A percentile compares a stretch with the other conserved stretches of the same genome.
These are phyloP conservation scores for Stylosanthes scabra DNA, from an alignment of 331 rosid species.

Conservation along the genomic window DNA sequence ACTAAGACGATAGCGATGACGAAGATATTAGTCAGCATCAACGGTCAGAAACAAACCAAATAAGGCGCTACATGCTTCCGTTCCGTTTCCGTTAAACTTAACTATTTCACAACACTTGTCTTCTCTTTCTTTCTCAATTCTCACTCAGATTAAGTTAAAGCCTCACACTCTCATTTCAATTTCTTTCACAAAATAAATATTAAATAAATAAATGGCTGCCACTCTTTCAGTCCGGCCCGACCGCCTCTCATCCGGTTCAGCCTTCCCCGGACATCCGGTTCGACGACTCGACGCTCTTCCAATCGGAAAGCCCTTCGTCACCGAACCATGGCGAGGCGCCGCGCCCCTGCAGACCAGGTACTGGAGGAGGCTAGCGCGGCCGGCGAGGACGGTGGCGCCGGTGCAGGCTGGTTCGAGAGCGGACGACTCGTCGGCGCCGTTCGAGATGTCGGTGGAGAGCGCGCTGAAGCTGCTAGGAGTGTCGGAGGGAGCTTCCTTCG, in stretches of 20 bases:
- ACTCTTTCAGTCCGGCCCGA: slow-evolving; percentile 86
- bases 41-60: slow-evolving; percentile 28
- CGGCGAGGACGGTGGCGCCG: slow-evolving; percentile 45
- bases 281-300: slow-evolving; percentile 36
- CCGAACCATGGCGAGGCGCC: slow-evolving; percentile 53
- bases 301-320: slow-evolving; percentile 30
- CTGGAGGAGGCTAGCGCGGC: slow-evolving; percentile 24
- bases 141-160: slow-evolving; percentile 3
- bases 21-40: background rate
- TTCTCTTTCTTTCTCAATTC: background rate
- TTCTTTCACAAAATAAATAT: background rate
- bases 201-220: slow-evolving; percentile 56
- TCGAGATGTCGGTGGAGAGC: slow-evolving; percentile 92
- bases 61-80: background rate
- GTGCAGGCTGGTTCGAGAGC: slow-evolving; percentile 82
- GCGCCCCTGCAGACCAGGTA: slow-evolving; percentile 16
- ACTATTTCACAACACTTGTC: background rate
- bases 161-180: slow-evolving; percentile 35
- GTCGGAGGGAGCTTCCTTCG: slow-evolving; percentile 87
- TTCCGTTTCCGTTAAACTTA: slow-evolving; percentile 11
- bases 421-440: slow-evolving; percentile 89
- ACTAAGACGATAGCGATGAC: too few relatives aligned
- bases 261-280: slow-evolving; percentile 50
- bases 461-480: slow-evolving; percentile 93
- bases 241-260: slow-evolving; percentile 68